Evolutionary conservation across 495 filamentous ascomycete genomes (phyloP).

Genomic region (Aspergillus ostianus): DNA sequence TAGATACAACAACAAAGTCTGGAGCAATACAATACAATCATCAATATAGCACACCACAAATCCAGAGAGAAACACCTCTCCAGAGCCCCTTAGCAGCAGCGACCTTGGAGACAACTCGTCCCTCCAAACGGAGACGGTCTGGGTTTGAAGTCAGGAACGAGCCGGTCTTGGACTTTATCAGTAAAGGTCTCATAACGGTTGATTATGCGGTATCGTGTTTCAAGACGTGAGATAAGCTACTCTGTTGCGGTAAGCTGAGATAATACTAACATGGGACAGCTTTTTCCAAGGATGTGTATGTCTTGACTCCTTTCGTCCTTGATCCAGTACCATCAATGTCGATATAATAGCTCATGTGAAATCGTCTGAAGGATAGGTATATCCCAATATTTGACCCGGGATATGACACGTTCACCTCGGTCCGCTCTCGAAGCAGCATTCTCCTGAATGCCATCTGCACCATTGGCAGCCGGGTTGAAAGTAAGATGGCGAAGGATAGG

Average conservation of each 20-base stretch:
- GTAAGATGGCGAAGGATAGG: constrained; percentile 18
- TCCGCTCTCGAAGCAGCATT: constrained; percentile 41
- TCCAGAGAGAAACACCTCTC: constrained; percentile 7
- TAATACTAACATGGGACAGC: constrained; percentile 16
- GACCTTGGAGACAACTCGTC: constrained; percentile 6
- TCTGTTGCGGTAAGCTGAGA: neutral
- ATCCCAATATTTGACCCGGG: constrained; percentile 46
- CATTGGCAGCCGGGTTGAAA: constrained; percentile 45
- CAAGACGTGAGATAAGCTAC: constrained; percentile 25
- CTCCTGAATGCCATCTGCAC: constrained; percentile 50
- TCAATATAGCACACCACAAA: neutral
- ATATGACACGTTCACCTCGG: constrained; percentile 41
- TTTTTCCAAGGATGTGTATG: constrained; percentile 48
- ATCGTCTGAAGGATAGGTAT: constrained; percentile 36
- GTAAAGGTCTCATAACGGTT: constrained; percentile 32
- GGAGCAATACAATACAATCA: neutral
- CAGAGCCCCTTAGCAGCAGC: constrained; percentile 9
- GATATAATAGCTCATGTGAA: neutral
- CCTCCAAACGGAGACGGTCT: constrained; percentile 29
- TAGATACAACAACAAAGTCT: neutral
- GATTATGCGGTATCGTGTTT: constrained; percentile 36
- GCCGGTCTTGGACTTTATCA: constrained; percentile 36
- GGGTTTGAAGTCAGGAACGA: constrained; percentile 38
- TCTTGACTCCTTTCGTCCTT: neutral
- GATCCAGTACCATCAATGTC: neutral